A percentile compares a stretch with the other conserved stretches of the same genome.
These are phyloP conservation scores for Xylogone sp. DNA, from an alignment of 2,329 filamentous ascomycete genomes.

Conservation along the genomic window DNA sequence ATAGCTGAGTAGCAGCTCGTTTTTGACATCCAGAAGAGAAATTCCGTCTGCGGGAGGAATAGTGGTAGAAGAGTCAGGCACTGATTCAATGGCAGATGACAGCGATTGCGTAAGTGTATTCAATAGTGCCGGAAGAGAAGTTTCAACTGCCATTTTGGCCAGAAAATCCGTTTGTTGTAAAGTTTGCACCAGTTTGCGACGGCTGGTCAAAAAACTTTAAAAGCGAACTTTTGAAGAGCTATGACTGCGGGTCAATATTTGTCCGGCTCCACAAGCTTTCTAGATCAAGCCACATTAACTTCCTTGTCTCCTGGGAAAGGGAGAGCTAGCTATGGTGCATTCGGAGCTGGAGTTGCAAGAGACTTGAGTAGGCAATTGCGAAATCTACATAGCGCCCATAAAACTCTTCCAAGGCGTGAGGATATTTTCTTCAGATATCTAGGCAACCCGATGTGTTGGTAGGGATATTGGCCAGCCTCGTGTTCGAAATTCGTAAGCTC, in stretches of 20 bases:
- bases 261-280: no score
- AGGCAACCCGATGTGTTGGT: not conserved
- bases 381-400: no score
- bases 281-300: no score
- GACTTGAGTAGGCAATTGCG: no score
- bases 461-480: not conserved
- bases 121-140: constrained; percentile 46
- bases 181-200: no score
- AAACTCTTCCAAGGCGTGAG: not conserved
- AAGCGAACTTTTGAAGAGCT: no score
- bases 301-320: no score
- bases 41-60: constrained; percentile 81
- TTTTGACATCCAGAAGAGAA: constrained; percentile 92
- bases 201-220: no score
- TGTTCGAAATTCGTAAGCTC: constrained; percentile 15
- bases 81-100: constrained; percentile 58
- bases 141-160: constrained; percentile 42
- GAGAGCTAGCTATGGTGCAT: no score
- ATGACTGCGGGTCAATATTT: no score
- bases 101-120: constrained; percentile 56
- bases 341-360: no score
- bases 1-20: constrained; percentile 94
- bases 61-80: constrained; percentile 58
- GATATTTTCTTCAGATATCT: not conserved
- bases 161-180: not conserved